phyloP scores from a whole-genome alignment of 108 stramenopile genomes.

The Skeletonema marinoi region DNA sequence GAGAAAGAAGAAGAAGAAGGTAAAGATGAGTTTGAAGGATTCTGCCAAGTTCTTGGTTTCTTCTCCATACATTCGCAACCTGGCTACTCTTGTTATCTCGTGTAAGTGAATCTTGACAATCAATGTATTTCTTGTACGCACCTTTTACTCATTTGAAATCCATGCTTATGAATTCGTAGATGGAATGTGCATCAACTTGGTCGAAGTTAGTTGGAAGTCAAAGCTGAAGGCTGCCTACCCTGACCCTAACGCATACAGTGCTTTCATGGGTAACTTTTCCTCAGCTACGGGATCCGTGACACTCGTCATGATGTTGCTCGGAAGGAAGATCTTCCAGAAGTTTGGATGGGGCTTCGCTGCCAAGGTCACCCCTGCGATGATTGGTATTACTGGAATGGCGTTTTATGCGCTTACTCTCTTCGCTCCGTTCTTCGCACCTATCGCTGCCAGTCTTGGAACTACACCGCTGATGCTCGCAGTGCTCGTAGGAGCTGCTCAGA shows the following conservation, averaged over 20 bases:
- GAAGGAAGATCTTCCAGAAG: slow-evolving; percentile 88
- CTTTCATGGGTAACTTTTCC: slow-evolving; percentile 99
- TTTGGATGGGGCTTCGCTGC: slow-evolving; percentile 95
- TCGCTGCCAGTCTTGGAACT: slow-evolving; percentile 77
- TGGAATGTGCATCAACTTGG: slow-evolving; percentile 99
- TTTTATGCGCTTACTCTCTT: slow-evolving; percentile 94
- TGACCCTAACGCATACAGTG: slow-evolving; percentile 96
- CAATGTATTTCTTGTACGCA: too few species aligned
- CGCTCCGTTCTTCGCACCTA: slow-evolving; percentile 69
- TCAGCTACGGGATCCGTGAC: slow-evolving; percentile 95
- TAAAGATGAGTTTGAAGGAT: slow-evolving; percentile 89
- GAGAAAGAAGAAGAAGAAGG: slow-evolving; percentile 83
- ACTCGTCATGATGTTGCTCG: slow-evolving; percentile 95
- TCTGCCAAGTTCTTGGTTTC: slow-evolving; percentile 91
- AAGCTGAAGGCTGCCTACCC: slow-evolving; percentile 98
- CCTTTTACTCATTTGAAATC: too few species aligned
- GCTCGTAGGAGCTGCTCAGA: slow-evolving; percentile 94
- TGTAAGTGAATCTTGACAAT: too few species aligned
- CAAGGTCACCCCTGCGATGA: slow-evolving; percentile 93
- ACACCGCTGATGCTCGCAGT: slow-evolving; percentile 96
- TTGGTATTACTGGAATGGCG: slow-evolving; percentile 88
- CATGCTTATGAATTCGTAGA: too few species aligned
- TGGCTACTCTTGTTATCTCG: slow-evolving; percentile 93
- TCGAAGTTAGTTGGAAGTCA: slow-evolving; percentile 99
- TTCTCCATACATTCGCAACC: slow-evolving; percentile 89